Base-by-base conservation (phyloP, 768 basidiomycete species). In the Hysterangium stoloniferum region DNA sequence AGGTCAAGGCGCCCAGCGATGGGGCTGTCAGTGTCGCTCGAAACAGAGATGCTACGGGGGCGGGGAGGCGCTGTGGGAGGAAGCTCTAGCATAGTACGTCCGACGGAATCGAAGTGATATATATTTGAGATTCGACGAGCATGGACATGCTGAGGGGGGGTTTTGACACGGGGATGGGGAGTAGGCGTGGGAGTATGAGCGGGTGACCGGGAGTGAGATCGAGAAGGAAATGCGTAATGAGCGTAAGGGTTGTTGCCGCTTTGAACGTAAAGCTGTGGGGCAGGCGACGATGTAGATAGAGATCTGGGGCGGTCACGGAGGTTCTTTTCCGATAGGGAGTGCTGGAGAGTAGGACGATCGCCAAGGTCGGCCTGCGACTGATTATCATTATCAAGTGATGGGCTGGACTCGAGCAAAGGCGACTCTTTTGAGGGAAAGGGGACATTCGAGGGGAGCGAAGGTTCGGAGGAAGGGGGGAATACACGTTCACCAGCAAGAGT, bases 81-180 rank as follows among this genome's bases (percentile, higher is more conserved):
- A 12, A 41, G 11, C 17, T 41, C 40, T 4, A 42, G 25, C 24
- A 40, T 24, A 7, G 28, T 27, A 27, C 27, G 25, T 4, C 49
- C 49, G 13, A 43, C 31, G 29, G 22, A 25, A 19, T 51, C 49
- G 19, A 51, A 51, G 25, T 51, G 49, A 20, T 51, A 51, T 15
- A 51, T 51, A 31, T 51, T 51, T 12, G 49, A 51, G 31, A 43
- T 51, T 25, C 49, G 49, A 24, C 49, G 49, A n/a, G 38, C 49
- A 20, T 31, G 49, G 12, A 45, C 44, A 17, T 45, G 44, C 20
- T 48, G 47, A 20, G 47, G 49, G 25, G 37, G 37, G 5, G 49
- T 27, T 19, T 12, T 27, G 13, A 33, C 38, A 29, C 38, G 49
- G 11, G 40, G 40, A 24, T 4, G 17, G 11, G 44, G 44, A 20